A percentile compares a stretch with the other conserved stretches of the same genome.
phyloP scores from a whole-genome alignment of 1,284 basidiomycete species.

The Cutaneotrichosporon dermatis region DNA sequence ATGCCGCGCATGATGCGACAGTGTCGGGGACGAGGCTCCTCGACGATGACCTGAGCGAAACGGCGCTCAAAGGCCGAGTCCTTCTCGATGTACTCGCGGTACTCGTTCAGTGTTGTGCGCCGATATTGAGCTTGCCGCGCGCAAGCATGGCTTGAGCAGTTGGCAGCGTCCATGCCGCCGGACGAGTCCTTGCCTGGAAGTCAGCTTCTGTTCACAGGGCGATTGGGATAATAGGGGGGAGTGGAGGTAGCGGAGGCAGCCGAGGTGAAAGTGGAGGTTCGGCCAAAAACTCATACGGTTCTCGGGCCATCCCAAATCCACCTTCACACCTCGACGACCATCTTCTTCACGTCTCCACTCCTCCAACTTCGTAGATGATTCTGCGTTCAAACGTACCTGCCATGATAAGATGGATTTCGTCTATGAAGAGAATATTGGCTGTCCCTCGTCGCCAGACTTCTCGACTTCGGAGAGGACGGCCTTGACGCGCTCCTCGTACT shows the following conservation, averaged over 20 bases:
- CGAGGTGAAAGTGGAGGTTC: too few relatives aligned
- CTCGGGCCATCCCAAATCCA: too few relatives aligned
- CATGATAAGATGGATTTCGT: conserved; percentile 91
- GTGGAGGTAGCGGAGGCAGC: too few relatives aligned
- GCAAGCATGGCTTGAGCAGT: conserved; percentile 86
- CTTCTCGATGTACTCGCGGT: conserved; percentile 92
- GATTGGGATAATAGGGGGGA: background rate
- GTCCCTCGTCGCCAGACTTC: conserved; percentile 77
- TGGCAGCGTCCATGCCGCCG: conserved; percentile 59
- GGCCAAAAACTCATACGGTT: too few relatives aligned
- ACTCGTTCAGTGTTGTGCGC: conserved; percentile 93
- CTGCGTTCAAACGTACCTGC: conserved; percentile 30
- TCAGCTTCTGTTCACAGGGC: background rate
- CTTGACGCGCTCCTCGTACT: conserved; percentile 97
- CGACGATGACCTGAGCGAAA: conserved; percentile 90
- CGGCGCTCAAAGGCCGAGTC: conserved; percentile 90
- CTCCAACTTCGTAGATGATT: background rate
- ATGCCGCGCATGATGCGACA: conserved; percentile 83
- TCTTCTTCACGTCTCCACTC: too few relatives aligned
- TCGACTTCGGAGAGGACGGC: conserved; percentile 85
- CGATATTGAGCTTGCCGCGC: conserved; percentile 86
- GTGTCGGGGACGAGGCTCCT: conserved; percentile 88
- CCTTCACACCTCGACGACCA: too few relatives aligned
- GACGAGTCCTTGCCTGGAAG: conserved; percentile 37
- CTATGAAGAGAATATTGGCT: conserved; percentile 90